Conservation (phyloP, 306 rosid species). For the Urtica urens region DNA sequence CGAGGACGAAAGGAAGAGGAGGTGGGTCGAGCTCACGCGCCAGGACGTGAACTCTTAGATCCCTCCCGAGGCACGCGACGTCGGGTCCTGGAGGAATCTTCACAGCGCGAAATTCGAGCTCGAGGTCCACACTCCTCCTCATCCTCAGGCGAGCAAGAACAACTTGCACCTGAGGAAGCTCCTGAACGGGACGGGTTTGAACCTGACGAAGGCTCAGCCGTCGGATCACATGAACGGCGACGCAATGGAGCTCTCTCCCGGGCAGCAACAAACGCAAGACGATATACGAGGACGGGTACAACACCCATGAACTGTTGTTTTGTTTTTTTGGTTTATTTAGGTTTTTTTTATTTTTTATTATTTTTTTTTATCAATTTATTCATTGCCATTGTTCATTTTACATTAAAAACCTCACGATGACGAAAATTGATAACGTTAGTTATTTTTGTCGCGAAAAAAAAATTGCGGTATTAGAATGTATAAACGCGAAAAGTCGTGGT, state of each 20-base stretch:
- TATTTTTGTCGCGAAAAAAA: no score
- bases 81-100: constrained; percentile 83
- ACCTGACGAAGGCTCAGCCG: constrained; percentile 54
- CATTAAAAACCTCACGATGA: no score
- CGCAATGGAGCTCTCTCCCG: no score
- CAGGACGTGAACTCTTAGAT: constrained; percentile 69
- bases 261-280: constrained; percentile 65
- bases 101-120: constrained; percentile 88
- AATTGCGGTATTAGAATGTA: no score
- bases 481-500: no score
- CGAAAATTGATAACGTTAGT: no score
- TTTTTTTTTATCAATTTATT: no score
- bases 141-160: constrained; percentile 38
- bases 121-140: constrained; percentile 57
- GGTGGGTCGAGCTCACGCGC: constrained; percentile 88
- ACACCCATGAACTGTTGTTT: no score
- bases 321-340: no score
- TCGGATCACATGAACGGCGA: no score
- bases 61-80: constrained; percentile 77
- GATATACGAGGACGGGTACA: constrained; percentile 52
- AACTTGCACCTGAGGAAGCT: constrained; percentile 56
- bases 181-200: constrained; percentile 74
- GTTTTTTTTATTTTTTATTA: no score
- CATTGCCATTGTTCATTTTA: no score
- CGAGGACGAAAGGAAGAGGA: constrained; percentile 60